phyloP scores from a whole-genome alignment of 495 filamentous ascomycete species.

The Aspergillus mulundensis region DNA sequence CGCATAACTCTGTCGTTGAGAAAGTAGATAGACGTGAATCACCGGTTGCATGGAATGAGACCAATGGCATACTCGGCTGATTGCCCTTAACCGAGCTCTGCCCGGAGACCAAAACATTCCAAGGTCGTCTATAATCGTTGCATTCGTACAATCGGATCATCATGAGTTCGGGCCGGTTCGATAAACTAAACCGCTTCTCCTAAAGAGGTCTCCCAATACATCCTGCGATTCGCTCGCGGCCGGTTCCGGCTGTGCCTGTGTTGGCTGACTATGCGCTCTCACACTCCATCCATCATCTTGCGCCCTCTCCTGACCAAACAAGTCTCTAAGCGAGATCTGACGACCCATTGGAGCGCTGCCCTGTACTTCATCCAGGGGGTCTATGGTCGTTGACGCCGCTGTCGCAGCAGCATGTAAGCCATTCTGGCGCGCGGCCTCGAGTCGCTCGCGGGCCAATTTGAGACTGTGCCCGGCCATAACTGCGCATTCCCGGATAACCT shows the following conservation, averaged over 20 bases:
- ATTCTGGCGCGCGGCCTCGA: slow-evolving; percentile 38
- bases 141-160: background rate
- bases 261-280: slow-evolving; percentile 37
- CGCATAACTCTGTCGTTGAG: background rate
- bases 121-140: background rate
- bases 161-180: slow-evolving; percentile 22
- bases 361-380: slow-evolving; percentile 32
- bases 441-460: slow-evolving; percentile 38
- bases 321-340: slow-evolving; percentile 50
- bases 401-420: slow-evolving; percentile 35
- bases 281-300: slow-evolving; percentile 51
- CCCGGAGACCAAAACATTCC: background rate
- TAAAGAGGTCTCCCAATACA: slow-evolving; percentile 41
- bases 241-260: slow-evolving; percentile 18
- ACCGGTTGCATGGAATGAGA: background rate
- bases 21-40: background rate
- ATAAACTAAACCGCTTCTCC: slow-evolving; percentile 37
- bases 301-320: slow-evolving; percentile 53
- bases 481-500: slow-evolving; percentile 53
- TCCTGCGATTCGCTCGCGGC: slow-evolving; percentile 16
- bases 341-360: slow-evolving; percentile 47
- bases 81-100: background rate
- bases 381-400: slow-evolving; percentile 24
- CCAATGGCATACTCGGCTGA: background rate
- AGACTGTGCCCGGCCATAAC: slow-evolving; percentile 44